A percentile compares a stretch with the other conserved stretches of the same genome.
phyloP scores from a whole-genome alignment of 495 filamentous ascomycete genomes.

The Tuber borchii region DNA sequence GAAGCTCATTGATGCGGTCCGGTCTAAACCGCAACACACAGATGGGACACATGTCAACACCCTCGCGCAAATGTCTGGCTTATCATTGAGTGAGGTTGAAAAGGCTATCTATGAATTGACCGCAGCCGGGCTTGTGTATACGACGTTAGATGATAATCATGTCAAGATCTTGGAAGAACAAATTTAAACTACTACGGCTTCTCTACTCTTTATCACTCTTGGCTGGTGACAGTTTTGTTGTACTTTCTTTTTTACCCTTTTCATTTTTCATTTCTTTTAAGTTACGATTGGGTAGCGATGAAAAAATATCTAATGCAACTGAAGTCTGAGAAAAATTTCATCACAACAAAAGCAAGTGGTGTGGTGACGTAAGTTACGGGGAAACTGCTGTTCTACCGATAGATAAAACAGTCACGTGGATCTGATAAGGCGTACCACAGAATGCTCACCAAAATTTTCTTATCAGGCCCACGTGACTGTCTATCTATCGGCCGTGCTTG shows the following conservation, averaged over 20 bases:
- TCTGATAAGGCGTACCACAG: no score
- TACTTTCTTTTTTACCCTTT: not conserved
- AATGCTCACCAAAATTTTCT: no score
- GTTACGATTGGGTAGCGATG: not conserved
- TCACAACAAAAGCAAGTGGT: not conserved
- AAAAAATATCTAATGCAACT: conserved; percentile 8
- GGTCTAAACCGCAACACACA: conserved; percentile 56
- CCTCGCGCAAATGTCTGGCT: conserved; percentile 57
- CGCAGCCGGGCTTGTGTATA: conserved; percentile 67
- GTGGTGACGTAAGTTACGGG: not conserved
- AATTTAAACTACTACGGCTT: not conserved
- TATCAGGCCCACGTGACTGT: no score
- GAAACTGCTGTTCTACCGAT: not conserved
- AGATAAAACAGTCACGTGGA: no score
- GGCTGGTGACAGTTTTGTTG: not conserved
- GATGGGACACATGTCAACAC: conserved; percentile 74
- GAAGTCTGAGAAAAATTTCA: not conserved
- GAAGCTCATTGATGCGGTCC: conserved; percentile 62
- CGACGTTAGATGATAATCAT: conserved; percentile 73
- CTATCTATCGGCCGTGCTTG: no score
- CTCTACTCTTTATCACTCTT: not conserved
- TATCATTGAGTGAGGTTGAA: conserved; percentile 62
- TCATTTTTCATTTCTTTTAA: not conserved
- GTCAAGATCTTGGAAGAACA: conserved; percentile 28
- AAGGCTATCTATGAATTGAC: conserved; percentile 74